Base-by-base conservation (phyloP, 2,329 filamentous ascomycete species). In the Penicillium paneum region DNA sequence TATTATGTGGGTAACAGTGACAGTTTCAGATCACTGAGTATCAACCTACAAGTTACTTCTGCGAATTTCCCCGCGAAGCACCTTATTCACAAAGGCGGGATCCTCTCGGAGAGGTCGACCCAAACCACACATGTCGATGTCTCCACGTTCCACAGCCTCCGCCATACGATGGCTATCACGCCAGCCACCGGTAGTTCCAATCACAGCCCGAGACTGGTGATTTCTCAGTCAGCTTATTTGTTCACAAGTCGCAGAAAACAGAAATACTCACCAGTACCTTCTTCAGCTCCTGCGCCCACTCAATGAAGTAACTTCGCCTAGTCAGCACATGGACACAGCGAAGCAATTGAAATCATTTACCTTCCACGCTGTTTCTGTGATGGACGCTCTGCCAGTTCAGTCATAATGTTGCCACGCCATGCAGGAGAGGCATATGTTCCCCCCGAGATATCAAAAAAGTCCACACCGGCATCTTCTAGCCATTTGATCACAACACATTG, bases 151-250 rank as follows among this genome's bases (percentile, higher is more conserved):
- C 8, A 64, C 62, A 17, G 62, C 61, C 40, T 62, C 61, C 2
- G 57, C 41, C 62, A 64, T 64, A 17, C 59, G 57, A 47, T 58
- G 51, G 35, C 52, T 56, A 50, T 64, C 61, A 4, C 62, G 52
- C 61, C 62, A 65, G 11, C 62, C 62, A 39, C 62, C 61, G 8
- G 62, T 64, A 0, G 62, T 65, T 41, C 62, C 62, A 35, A 65
- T 64, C 24, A 62, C 56, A 5, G 62, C 62, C 13, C 62, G 61
- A 5, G 56, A 59, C 61, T 64, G 28, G 32, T 17, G 13, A 38
- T 3, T 11, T 19, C 8, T 17, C 21, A 13, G 8, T 32, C 10
- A 36, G 35, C 2, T 36, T n/a, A 11, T 11, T 29, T 32, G n/a
- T 17, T 24, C 8, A 13, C 3, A 13, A 40, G 17, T 41, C 15